A percentile compares a stretch with the other conserved stretches of the same genome.
These are phyloP conservation scores for Bipolaris bicolor DNA, from an alignment of 2,329 filamentous ascomycete species.

Conservation along the genomic window DNA sequence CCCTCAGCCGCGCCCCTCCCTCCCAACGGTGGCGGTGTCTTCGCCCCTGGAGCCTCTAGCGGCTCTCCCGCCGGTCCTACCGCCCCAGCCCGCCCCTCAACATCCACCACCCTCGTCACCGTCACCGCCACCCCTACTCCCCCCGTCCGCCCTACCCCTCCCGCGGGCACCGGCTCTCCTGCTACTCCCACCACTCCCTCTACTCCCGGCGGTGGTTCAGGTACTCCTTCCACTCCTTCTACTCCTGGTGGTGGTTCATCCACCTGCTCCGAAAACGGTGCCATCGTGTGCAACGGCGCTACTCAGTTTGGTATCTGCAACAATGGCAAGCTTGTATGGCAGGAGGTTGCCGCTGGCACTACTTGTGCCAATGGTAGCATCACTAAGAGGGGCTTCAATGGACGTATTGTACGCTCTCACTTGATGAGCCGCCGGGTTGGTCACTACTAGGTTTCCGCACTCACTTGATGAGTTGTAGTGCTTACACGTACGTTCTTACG, in stretches of 20 bases:
- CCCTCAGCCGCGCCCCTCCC: conserved; percentile 22
- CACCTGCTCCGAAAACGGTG: conserved; percentile 44
- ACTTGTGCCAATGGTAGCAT: conserved; percentile 52
- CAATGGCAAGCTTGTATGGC: conserved; percentile 50
- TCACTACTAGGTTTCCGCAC: conserved; percentile 1
- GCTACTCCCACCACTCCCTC: conserved; percentile 23
- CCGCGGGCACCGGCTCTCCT: conserved; percentile 13
- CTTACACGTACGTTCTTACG: conserved; percentile 14
- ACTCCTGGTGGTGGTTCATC: conserved; percentile 18
- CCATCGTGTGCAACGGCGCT: conserved; percentile 50
- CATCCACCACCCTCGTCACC: conserved; percentile 40
- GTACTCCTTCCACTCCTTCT: conserved; percentile 15
- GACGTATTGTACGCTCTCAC: conserved; percentile 38
- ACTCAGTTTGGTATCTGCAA: conserved; percentile 53
- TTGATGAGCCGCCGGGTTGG: conserved; percentile 13
- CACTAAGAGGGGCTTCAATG: conserved; percentile 40
- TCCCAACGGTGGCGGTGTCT: conserved; percentile 39
- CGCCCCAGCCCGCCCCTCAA: conserved; percentile 24
- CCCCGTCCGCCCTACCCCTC: conserved; percentile 13
- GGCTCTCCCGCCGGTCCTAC: conserved; percentile 17
- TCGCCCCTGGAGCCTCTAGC: conserved; percentile 36
- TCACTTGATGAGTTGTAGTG: background rate
- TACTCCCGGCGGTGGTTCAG: background rate
- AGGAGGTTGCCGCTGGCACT: conserved; percentile 53
- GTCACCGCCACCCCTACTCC: conserved; percentile 28